Conservation (phyloP, 345 rosid species). For the Bruguiera parviflora region DNA sequence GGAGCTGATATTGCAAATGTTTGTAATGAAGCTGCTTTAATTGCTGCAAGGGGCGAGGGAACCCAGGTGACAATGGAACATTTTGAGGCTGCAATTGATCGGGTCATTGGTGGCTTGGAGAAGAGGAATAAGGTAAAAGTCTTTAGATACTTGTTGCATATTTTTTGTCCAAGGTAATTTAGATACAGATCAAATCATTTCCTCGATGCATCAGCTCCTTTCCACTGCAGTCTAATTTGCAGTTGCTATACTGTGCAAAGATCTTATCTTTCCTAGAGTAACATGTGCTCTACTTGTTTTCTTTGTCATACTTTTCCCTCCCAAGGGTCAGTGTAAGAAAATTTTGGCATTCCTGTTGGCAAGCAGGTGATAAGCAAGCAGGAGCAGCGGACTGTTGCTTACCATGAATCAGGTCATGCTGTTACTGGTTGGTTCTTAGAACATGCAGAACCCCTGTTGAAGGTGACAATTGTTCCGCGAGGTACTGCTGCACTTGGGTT, state of each 20-base stretch:
- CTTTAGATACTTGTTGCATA: background rate
- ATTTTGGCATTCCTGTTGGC: background rate
- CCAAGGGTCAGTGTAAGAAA: background rate
- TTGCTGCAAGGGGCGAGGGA: conserved; percentile 71
- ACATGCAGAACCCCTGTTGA: conserved; percentile 84
- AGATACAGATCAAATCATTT: background rate
- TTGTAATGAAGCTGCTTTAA: conserved; percentile 95
- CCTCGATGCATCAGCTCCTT: background rate
- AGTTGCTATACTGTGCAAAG: background rate
- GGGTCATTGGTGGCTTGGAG: conserved; percentile 96
- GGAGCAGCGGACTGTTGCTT: conserved; percentile 77
- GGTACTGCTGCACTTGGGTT: conserved; percentile 94
- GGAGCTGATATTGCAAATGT: conserved; percentile 98
- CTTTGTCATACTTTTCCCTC: background rate
- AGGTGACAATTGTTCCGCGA: conserved; percentile 93
- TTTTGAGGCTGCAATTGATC: conserved; percentile 89
- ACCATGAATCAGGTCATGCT: conserved; percentile 94
- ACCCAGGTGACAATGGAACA: conserved; percentile 60
- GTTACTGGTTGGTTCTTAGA: conserved; percentile 92
- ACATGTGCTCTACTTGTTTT: no score
- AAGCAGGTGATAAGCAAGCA: conserved; percentile 72
- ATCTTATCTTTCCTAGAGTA: no score
- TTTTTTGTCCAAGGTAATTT: background rate
- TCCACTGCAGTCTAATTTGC: background rate
- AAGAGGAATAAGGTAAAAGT: conserved; percentile 70